phyloP scores from a whole-genome alignment of 2,329 filamentous ascomycete species.

The Calonectria ilicicola region DNA sequence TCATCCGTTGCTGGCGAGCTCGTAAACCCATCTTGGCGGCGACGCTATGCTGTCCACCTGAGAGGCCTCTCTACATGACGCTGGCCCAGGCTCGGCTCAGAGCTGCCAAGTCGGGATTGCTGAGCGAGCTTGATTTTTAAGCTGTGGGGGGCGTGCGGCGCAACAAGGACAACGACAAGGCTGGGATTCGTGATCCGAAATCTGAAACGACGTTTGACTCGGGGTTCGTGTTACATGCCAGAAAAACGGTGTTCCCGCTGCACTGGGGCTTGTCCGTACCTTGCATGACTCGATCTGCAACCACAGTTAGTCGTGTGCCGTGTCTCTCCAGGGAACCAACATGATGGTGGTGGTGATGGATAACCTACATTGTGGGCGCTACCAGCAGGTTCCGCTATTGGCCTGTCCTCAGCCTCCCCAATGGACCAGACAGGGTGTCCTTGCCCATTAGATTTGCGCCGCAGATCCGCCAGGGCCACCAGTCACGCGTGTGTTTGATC shows the following conservation, averaged over 20 bases:
- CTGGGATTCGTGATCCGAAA: neutral
- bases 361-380: neutral
- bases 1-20: neutral
- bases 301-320: neutral
- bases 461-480: neutral
- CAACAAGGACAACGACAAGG: neutral
- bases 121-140: neutral
- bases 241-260: neutral
- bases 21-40: neutral
- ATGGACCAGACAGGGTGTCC: neutral
- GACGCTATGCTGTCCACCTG: neutral
- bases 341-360: neutral
- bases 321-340: neutral
- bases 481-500: no score
- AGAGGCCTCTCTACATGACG: neutral
- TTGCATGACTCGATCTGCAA: slow-evolving; percentile 6
- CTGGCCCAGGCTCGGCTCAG: neutral
- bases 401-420: neutral
- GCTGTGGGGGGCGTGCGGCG: neutral
- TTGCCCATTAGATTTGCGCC: neutral
- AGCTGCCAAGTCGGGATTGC: neutral
- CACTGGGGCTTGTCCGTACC: neutral
- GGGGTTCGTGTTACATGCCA: neutral
- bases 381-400: neutral
- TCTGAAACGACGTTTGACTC: neutral